These are phyloP conservation scores for Nidula niveotomentosa DNA, from an alignment of 1,284 basidiomycete genomes.

Conservation along the genomic window DNA sequence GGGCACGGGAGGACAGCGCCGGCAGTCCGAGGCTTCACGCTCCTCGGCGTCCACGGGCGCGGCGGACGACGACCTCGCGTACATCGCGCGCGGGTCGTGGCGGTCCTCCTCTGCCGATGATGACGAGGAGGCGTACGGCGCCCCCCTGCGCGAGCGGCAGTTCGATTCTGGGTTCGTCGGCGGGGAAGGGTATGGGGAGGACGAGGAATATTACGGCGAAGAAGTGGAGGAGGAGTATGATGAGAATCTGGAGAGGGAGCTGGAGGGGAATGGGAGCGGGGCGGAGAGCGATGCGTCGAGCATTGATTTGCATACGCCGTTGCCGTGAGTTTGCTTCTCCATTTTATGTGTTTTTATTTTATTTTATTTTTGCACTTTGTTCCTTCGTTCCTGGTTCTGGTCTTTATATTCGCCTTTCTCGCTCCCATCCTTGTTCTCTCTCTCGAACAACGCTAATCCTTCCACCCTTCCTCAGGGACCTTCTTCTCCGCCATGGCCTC, in stretches of 20 bases:
- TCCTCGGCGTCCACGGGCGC: neutral
- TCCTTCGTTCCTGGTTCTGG: too few relatives aligned
- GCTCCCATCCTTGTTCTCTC: too few relatives aligned
- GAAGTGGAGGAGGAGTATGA: neutral
- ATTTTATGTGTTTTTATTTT: neutral
- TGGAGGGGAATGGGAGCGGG: conserved; percentile 41
- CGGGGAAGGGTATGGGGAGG: conserved; percentile 1
- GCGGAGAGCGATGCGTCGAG: conserved; percentile 49
- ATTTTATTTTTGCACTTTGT: conserved; percentile 1
- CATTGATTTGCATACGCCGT: conserved; percentile 73
- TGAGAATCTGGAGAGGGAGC: conserved; percentile 18
- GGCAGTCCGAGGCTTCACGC: neutral
- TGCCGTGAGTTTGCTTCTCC: conserved; percentile 56
- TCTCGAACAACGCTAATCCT: too few relatives aligned
- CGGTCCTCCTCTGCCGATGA: neutral
- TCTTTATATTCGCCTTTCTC: too few relatives aligned
- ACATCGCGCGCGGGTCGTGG: neutral
- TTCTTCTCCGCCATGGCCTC: conserved; percentile 74
- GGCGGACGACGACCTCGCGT: neutral
- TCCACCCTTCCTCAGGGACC: conserved; percentile 40
- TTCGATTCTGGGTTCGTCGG: neutral
- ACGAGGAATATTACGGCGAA: conserved; percentile 6
- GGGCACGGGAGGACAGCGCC: neutral
- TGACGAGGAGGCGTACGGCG: neutral
- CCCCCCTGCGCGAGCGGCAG: neutral